Conservation (phyloP, 1,284 basidiomycete genomes). For the Gymnopus androsaceus region DNA sequence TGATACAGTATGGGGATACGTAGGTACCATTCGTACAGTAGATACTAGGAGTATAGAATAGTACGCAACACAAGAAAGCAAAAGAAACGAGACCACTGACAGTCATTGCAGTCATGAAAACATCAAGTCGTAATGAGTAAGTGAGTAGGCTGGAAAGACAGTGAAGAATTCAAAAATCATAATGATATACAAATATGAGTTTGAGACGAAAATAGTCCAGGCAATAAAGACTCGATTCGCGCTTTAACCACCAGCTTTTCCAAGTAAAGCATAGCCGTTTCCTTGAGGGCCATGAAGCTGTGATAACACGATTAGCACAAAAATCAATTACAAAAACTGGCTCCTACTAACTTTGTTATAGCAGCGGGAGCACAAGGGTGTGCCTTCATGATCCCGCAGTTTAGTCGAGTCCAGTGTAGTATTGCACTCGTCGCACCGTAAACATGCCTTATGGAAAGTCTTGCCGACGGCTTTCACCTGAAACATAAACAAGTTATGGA, state of each 20-base stretch:
- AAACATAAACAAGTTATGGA: background rate
- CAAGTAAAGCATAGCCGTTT: slow-evolving; percentile 71
- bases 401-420: slow-evolving; percentile 66
- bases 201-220: background rate
- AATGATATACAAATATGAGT: slow-evolving; percentile 7
- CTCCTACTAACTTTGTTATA: slow-evolving; percentile 63
- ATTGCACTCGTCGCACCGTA: slow-evolving; percentile 70
- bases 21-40: background rate
- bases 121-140: background rate
- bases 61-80: background rate
- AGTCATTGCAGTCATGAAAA: background rate
- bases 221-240: background rate
- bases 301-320: slow-evolving; percentile 8
- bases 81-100: background rate
- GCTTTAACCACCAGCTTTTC: slow-evolving; percentile 43
- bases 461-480: slow-evolving; percentile 76
- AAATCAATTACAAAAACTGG: background rate
- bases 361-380: slow-evolving; percentile 68
- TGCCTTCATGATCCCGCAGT: slow-evolving; percentile 72
- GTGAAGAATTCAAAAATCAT: background rate
- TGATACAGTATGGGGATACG: background rate
- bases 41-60: background rate
- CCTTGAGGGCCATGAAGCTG: slow-evolving; percentile 73
- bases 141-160: background rate
- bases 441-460: slow-evolving; percentile 75